These are phyloP conservation scores for Colletotrichum tamarilloi DNA, from an alignment of 2,329 filamentous ascomycete genomes.

Conservation along the genomic window DNA sequence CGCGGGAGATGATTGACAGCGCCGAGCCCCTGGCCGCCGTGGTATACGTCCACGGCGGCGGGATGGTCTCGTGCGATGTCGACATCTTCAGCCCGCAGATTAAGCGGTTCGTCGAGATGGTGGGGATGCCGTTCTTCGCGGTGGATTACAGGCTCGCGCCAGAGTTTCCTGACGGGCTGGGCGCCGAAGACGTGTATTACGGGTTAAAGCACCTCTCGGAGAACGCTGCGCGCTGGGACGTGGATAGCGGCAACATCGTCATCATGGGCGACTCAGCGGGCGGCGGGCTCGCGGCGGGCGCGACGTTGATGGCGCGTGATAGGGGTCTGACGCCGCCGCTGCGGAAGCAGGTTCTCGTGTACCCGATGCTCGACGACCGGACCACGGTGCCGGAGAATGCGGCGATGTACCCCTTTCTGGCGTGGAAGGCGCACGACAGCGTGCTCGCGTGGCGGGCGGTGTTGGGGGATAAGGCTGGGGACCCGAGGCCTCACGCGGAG, in stretches of 20 bases:
- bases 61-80: conserved; percentile 48
- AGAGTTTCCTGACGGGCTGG: conserved; percentile 50
- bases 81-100: conserved; percentile 41
- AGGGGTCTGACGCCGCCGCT: conserved; percentile 39
- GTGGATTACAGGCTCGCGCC: conserved; percentile 57
- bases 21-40: conserved; percentile 41
- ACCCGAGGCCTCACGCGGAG: conserved; percentile 6
- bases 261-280: conserved; percentile 40
- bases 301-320: conserved; percentile 53
- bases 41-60: conserved; percentile 54
- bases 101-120: conserved; percentile 40
- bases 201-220: conserved; percentile 40
- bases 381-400: conserved; percentile 19
- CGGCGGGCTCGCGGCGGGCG: conserved; percentile 38
- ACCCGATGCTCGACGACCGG: conserved; percentile 49
- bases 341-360: conserved; percentile 45
- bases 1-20: conserved; percentile 7
- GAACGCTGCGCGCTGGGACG: conserved; percentile 38
- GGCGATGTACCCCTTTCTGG: conserved; percentile 20
- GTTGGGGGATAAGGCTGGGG: conserved; percentile 34
- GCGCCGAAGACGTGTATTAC: conserved; percentile 49
- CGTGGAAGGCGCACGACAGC: conserved; percentile 37
- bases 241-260: conserved; percentile 37
- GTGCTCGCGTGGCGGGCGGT: conserved; percentile 40
- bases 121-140: conserved; percentile 48